Percentiles rank a stretch among this genome's conserved stretches.
phyloP scores from a whole-genome alignment of 225 moss, liverwort and hornwort species.

The Bryoerythrophyllum caledonicum region DNA sequence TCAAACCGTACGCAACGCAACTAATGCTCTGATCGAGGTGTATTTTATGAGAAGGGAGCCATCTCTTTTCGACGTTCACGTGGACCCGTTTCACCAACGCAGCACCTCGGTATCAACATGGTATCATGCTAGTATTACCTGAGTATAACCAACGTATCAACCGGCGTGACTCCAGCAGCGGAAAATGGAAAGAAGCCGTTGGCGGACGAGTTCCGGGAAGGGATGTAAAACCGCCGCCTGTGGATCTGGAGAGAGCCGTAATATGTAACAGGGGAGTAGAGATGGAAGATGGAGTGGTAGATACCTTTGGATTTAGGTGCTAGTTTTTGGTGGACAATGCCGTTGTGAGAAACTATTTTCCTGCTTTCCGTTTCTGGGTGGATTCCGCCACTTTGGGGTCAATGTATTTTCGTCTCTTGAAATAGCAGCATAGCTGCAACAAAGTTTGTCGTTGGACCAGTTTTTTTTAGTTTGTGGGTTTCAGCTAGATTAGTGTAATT shows the following conservation, averaged over 20 bases:
- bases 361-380: too few relatives aligned
- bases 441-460: too few relatives aligned
- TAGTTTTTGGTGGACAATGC: neutral
- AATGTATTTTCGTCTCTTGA: too few relatives aligned
- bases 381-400: too few relatives aligned
- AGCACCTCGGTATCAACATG: neutral
- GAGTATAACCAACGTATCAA: too few relatives aligned
- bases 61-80: neutral
- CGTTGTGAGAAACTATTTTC: neutral
- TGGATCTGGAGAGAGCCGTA: neutral
- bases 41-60: neutral
- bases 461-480: too few relatives aligned
- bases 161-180: neutral
- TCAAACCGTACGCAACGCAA: neutral
- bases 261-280: neutral
- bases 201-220: neutral
- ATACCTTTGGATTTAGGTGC: neutral
- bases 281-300: neutral
- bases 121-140: neutral
- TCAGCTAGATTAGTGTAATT: too few relatives aligned
- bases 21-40: neutral
- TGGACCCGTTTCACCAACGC: too few relatives aligned
- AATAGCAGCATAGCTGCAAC: too few relatives aligned
- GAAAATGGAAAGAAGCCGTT: constrained; percentile 22
- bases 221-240: neutral